Base-by-base conservation (phyloP, 768 basidiomycete genomes). In the Floccularia luteovirens region DNA sequence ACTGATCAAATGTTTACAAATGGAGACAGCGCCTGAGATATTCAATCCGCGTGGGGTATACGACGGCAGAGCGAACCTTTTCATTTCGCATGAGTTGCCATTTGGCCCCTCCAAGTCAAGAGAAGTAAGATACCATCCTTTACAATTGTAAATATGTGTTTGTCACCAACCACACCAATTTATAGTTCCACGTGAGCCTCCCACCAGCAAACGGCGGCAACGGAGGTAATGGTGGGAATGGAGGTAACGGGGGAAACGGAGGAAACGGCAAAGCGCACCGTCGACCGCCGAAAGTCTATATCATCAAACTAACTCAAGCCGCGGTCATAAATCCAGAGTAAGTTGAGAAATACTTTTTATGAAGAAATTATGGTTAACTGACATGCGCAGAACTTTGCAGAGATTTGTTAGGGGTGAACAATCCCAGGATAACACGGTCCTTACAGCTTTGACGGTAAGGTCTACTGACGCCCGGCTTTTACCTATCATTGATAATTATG, bases 31-130 rank as follows among this genome's bases (percentile, higher is more conserved):
- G 0, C 75, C 75, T 0, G 56, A 69, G 6, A 56, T 84, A 11
- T 90, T 90, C 52, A 77, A 70, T 1, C 78, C 76, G 2, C 74
- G 67, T 3, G 79, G 69, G 8, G 82, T 74, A 1, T 90, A 89
- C 42, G 89, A 90, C 44, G 87, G 87, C 0, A 68, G 81, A 16
- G 90, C 89, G 57, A 90, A 90, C 42, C 56, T 69, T 17, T 90
- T 82, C 49, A 63, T 80, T 3, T 62, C 75, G 10, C 63, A 68
- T 21, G 61, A 67, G 39, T 61, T 90, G 5, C 69, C 74, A 0
- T 71, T 91, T 13, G 75, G 74, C n/a, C 64, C 64, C 0, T 59
- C 45, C 0, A 63, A 70, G 24, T 71, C 68, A 2, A 67, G 68
- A 43, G 75, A 76, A 64, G 83, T 77, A 50, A 44, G 62, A 22